phyloP scores from a whole-genome alignment of 768 basidiomycete species.

The Auricularia cornea region DNA sequence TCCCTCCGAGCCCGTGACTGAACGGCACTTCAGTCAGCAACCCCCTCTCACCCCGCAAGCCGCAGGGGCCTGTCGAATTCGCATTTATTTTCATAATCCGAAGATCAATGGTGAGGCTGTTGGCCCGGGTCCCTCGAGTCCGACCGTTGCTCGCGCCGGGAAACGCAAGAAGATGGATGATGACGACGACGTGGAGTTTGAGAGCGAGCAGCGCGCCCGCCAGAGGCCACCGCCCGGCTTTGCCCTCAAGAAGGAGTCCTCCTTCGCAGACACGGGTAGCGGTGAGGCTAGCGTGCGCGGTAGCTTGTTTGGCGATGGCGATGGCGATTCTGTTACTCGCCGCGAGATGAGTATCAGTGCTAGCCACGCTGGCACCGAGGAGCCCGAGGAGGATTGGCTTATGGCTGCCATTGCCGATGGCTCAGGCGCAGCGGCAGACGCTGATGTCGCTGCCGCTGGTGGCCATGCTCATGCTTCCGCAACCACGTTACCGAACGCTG shows the following conservation, averaged over 20 bases:
- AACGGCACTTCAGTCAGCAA: too few relatives aligned
- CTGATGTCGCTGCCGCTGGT: slow-evolving; percentile 13
- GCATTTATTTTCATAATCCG: slow-evolving; percentile 89
- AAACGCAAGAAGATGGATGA: slow-evolving; percentile 80
- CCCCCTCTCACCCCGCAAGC: too few relatives aligned
- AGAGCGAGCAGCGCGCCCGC: background rate
- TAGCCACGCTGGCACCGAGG: slow-evolving; percentile 35
- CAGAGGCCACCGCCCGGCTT: background rate
- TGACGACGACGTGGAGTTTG: slow-evolving; percentile 60
- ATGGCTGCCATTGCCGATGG: slow-evolving; percentile 81
- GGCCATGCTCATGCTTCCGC: slow-evolving; percentile 14
- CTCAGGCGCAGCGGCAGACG: slow-evolving; percentile 40
- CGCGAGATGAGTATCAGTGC: slow-evolving; percentile 5
- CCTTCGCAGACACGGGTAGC: background rate
- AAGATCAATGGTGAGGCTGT: slow-evolving; percentile 41
- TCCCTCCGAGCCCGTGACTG: too few relatives aligned
- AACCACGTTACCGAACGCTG: too few relatives aligned
- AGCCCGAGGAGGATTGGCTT: slow-evolving; percentile 71
- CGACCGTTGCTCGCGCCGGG: slow-evolving; percentile 56
- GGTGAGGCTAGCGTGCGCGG: background rate
- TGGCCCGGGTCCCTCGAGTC: slow-evolving; percentile 36
- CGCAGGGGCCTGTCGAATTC: too few relatives aligned
- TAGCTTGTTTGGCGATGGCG: background rate
- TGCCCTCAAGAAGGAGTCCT: background rate
- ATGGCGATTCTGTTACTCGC: background rate